Evolutionary conservation across 2,329 filamentous ascomycete genomes (phyloP).

Genomic region (Tolypocladium amazonense): DNA sequence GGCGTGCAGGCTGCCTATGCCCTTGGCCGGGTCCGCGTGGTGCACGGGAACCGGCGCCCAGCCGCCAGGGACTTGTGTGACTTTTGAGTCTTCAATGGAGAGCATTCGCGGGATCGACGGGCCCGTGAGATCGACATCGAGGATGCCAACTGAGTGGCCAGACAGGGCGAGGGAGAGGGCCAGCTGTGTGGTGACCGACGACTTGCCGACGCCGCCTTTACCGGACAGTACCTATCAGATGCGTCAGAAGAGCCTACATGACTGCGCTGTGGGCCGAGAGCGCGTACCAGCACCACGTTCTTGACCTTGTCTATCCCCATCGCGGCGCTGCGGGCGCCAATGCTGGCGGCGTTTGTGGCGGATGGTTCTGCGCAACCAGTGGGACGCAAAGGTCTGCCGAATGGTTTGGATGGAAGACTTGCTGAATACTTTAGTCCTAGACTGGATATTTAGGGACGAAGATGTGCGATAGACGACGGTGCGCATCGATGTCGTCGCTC

Average conservation of each 20-base stretch:
- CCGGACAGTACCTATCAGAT: slow-evolving; percentile 64
- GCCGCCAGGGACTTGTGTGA: slow-evolving; percentile 81
- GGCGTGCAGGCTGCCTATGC: slow-evolving; percentile 58
- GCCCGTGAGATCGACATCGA: slow-evolving; percentile 92
- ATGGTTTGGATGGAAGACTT: too few relatives aligned
- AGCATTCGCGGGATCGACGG: slow-evolving; percentile 95
- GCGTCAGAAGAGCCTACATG: not conserved
- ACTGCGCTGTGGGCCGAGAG: not conserved
- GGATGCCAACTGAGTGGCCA: slow-evolving; percentile 83
- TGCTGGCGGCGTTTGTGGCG: slow-evolving; percentile 10
- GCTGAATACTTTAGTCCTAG: not conserved
- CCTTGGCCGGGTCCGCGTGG: slow-evolving; percentile 36
- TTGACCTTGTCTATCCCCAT: slow-evolving; percentile 49
- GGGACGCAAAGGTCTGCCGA: not conserved
- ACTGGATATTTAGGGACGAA: not conserved
- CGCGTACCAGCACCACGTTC: slow-evolving; percentile 62
- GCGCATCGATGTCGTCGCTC: not conserved
- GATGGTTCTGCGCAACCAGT: not conserved
- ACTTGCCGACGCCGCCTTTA: slow-evolving; percentile 97
- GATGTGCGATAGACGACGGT: not conserved
- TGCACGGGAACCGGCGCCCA: slow-evolving; percentile 89
- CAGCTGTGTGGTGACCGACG: slow-evolving; percentile 92
- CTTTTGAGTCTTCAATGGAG: slow-evolving; percentile 77
- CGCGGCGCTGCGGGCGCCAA: not conserved
- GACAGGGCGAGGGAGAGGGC: slow-evolving; percentile 78